Base-by-base conservation (phyloP, 139 green algal species). In the Mesostigma viride region DNA sequence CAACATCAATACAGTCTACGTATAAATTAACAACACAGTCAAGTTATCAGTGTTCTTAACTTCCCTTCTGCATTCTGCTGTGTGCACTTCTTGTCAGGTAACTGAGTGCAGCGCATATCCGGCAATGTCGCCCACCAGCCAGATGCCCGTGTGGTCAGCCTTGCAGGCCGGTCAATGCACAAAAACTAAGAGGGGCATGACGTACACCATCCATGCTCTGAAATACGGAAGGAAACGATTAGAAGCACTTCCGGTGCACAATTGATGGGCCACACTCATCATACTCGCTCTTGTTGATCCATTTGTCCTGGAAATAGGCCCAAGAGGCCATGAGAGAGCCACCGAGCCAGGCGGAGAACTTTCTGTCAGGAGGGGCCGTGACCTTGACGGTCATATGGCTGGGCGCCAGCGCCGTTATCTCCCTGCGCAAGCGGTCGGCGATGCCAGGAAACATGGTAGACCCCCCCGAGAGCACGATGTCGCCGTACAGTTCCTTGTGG, bases 201-300 rank as follows among this genome's bases (percentile, higher is more conserved):
- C n/a, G n/a, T n/a, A n/a, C n/a, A n/a, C n/a, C n/a, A n/a, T n/a
- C n/a, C n/a, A n/a, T n/a, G n/a, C n/a, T n/a, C n/a, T n/a, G n/a
- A n/a, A n/a, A n/a, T n/a, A n/a, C n/a, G n/a, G n/a, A n/a, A n/a
- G n/a, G 62, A 62, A 14, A 74, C 74, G 40, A 81, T 63, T 36
- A 62, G 53, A 62, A 95, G 82, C 89, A 95, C 78, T 95, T 95
- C 27, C 91, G 71, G 89, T 97, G 91, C 58, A 97, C 90, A 64
- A 97, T 95, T 32, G 81, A 89, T 17, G 90, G 90, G 17, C 90
- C 90, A 36, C 62, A 80, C 80, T 97, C 90, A 56, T 97, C 89
- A 74, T 96, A 97, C 72, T 96, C 89, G 71, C 2, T 48, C 84
- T 92, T 79, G 5, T 3, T 35, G 33, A 79, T 79, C 72, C 72